A percentile compares a stretch with the other conserved stretches of the same genome.
These are phyloP conservation scores for Xylaria sp. DNA, from an alignment of 2,329 filamentous ascomycete genomes.

Conservation along the genomic window DNA sequence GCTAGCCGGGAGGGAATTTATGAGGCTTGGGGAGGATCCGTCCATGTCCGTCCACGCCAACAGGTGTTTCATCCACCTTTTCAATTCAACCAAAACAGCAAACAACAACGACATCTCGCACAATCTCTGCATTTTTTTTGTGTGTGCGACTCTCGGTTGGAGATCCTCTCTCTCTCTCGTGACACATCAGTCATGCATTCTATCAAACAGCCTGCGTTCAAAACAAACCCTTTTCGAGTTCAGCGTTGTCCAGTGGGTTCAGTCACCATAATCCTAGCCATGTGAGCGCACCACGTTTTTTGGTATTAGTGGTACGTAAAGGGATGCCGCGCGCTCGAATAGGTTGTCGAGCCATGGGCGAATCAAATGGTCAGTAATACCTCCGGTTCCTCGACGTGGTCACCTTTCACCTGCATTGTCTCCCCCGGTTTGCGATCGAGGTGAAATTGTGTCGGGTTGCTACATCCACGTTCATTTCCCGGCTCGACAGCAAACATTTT, in stretches of 20 bases:
- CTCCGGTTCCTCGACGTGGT: conserved; percentile 22
- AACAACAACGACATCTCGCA: not conserved
- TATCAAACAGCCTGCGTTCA: not conserved
- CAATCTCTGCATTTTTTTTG: not conserved
- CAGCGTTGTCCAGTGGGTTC: conserved; percentile 17
- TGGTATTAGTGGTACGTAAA: conserved; percentile 42
- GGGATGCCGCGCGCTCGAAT: conserved; percentile 36
- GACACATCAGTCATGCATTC: conserved; percentile 6
- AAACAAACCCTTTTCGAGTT: not conserved
- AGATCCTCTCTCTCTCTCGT: conserved; percentile 18
- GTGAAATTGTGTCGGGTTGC: not conserved
- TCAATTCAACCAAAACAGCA: conserved; percentile 15
- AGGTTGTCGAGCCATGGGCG: conserved; percentile 8
- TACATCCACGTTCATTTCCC: not conserved
- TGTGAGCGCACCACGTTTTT: conserved; percentile 43
- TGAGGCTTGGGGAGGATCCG: conserved; percentile 24
- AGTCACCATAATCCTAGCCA: conserved; percentile 20
- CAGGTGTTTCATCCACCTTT: conserved; percentile 17
- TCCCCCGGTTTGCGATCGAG: conserved; percentile 5
- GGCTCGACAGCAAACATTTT: conserved; percentile 1
- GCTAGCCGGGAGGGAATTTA: conserved; percentile 3
- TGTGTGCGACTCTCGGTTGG: not conserved
- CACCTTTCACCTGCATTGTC: conserved; percentile 18
- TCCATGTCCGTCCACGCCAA: not conserved
- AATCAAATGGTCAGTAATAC: conserved; percentile 12